Conservation (phyloP, 2,329 filamentous ascomycete genomes). For the Metarhizium brunneum region DNA sequence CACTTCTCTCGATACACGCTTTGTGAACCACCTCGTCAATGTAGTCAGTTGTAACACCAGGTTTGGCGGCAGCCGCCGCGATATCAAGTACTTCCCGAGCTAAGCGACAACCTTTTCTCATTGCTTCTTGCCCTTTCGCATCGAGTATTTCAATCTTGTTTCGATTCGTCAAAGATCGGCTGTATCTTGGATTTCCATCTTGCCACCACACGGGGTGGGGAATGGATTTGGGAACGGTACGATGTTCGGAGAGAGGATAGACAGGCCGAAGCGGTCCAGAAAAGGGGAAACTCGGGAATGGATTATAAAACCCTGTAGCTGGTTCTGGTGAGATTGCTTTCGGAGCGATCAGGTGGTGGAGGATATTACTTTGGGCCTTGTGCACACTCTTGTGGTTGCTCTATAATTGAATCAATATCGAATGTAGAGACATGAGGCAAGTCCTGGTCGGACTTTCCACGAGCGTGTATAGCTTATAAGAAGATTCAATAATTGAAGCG, state of each 20-base stretch:
- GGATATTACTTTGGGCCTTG: slow-evolving; percentile 68
- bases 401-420: slow-evolving; percentile 34
- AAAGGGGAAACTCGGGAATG: slow-evolving; percentile 80
- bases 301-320: slow-evolving; percentile 85
- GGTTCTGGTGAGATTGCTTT: slow-evolving; percentile 83
- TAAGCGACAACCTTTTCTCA: slow-evolving; percentile 85
- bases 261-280: slow-evolving; percentile 76
- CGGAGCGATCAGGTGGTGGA: slow-evolving; percentile 65
- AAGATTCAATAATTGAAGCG: not conserved
- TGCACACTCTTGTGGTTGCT: slow-evolving; percentile 61
- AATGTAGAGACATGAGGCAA: not conserved
- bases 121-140: slow-evolving; percentile 70
- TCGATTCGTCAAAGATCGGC: slow-evolving; percentile 52
- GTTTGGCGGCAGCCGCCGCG: slow-evolving; percentile 70
- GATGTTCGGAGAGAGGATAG: slow-evolving; percentile 68
- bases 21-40: slow-evolving; percentile 94
- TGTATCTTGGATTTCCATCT: slow-evolving; percentile 64
- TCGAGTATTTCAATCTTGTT: slow-evolving; percentile 80
- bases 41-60: slow-evolving; percentile 92
- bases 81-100: slow-evolving; percentile 90
- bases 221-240: slow-evolving; percentile 71
- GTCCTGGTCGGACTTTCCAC: not conserved
- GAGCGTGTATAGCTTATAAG: not conserved
- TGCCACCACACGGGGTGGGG: slow-evolving; percentile 78
- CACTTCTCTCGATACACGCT: slow-evolving; percentile 84